These are phyloP conservation scores for Penicillium sp. DNA, from an alignment of 2,329 filamentous ascomycete species.

Conservation along the genomic window DNA sequence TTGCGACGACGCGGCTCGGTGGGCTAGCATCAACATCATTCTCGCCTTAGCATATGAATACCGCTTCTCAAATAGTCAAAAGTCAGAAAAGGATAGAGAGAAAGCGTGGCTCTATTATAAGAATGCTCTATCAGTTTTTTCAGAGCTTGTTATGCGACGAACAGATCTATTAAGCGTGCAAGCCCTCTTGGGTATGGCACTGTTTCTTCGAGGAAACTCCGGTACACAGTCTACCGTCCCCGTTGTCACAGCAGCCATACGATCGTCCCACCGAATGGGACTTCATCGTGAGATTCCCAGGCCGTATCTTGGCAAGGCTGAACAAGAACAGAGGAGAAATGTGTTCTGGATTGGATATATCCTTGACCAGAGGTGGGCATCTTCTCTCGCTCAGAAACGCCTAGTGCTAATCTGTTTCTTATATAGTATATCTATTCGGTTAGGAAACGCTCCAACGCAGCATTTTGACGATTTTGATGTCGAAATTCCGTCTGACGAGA, in stretches of 20 bases:
- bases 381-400: neutral
- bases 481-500: conserved; percentile 83
- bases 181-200: conserved; percentile 84
- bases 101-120: conserved; percentile 94
- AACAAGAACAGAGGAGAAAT: conserved; percentile 83
- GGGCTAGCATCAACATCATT: conserved; percentile 91
- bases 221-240: conserved; percentile 91
- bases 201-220: conserved; percentile 92
- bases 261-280: conserved; percentile 87
- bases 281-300: conserved; percentile 86
- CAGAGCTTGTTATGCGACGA: conserved; percentile 89
- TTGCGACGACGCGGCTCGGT: conserved; percentile 93
- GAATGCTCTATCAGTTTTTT: conserved; percentile 89
- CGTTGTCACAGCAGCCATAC: conserved; percentile 84
- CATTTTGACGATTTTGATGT: conserved; percentile 87
- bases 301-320: conserved; percentile 85
- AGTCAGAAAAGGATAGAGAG: conserved; percentile 83
- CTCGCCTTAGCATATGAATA: conserved; percentile 87
- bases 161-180: conserved; percentile 92
- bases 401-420: neutral
- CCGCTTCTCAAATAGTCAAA: conserved; percentile 87
- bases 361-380: conserved; percentile 66
- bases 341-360: conserved; percentile 77
- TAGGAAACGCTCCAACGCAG: conserved; percentile 69
- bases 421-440: conserved; percentile 58